These are phyloP conservation scores for Agrostemma githago DNA, from an alignment of 148 eudicot species.

Conservation along the genomic window DNA sequence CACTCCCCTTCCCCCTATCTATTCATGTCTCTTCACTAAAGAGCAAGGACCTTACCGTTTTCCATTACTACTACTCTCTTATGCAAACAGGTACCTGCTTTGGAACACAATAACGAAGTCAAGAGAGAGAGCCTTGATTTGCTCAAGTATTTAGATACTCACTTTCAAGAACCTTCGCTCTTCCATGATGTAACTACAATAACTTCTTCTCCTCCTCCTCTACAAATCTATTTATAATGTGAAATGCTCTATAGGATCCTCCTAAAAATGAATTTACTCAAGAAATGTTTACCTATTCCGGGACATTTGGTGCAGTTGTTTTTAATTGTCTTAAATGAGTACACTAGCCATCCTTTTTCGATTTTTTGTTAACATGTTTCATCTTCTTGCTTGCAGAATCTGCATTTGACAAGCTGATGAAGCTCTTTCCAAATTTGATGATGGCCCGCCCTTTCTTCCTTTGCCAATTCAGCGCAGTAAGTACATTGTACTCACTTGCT, in stretches of 20 bases:
- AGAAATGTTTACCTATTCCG: conserved; percentile 46
- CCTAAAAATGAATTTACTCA: conserved; percentile 43
- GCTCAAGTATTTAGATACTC: conserved; percentile 53
- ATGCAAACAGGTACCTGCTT: conserved; percentile 22
- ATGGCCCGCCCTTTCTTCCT: conserved; percentile 73
- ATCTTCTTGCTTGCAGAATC: conserved; percentile 21
- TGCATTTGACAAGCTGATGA: conserved; percentile 48
- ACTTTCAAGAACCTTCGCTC: conserved; percentile 74
- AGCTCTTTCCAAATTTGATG: conserved; percentile 42
- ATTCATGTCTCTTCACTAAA: too few species aligned
- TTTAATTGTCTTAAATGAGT: conserved; percentile 43
- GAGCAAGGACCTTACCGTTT: too few species aligned
- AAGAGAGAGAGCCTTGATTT: conserved; percentile 74
- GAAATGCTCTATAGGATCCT: not conserved
- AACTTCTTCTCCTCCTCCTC: too few species aligned
- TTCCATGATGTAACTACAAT: conserved; percentile 49
- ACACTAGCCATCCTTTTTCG: too few species aligned
- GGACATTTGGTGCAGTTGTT: conserved; percentile 27
- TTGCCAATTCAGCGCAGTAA: conserved; percentile 66
- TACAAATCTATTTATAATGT: too few species aligned
- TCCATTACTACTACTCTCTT: too few species aligned
- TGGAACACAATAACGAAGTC: conserved; percentile 62
- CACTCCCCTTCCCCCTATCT: too few species aligned
- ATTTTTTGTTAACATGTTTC: too few species aligned
- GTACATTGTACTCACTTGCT: conserved; percentile 3